phyloP scores from a whole-genome alignment of 2,329 filamentous ascomycete species.

The Blastomyces percursus region DNA sequence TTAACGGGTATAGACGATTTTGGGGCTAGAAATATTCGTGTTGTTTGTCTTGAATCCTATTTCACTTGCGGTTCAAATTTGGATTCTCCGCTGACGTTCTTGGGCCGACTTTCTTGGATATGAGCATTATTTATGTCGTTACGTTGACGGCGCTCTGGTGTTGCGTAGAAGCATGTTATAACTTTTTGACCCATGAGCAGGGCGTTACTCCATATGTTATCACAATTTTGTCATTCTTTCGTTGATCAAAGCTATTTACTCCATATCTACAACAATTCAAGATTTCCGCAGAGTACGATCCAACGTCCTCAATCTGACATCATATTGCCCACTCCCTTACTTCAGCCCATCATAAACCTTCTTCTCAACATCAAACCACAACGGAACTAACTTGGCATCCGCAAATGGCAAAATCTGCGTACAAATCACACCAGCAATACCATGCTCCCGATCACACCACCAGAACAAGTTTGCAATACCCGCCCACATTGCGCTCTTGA shows the following conservation, averaged over 20 bases:
- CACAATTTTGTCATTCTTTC: neutral
- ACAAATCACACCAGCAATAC: slow-evolving; percentile 44
- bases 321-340: neutral
- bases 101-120: neutral
- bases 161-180: neutral
- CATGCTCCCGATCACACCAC: slow-evolving; percentile 52
- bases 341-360: slow-evolving; percentile 26
- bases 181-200: neutral
- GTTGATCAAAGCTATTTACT: neutral
- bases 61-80: neutral
- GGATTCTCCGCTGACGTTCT: neutral
- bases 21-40: neutral
- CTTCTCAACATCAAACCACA: slow-evolving; percentile 34
- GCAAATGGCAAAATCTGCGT: slow-evolving; percentile 44
- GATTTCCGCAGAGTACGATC: neutral
- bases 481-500: slow-evolving; percentile 45
- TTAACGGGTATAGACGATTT: neutral
- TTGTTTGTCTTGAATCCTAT: neutral
- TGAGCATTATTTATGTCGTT: neutral
- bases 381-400: slow-evolving; percentile 30
- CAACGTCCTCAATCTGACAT: neutral
- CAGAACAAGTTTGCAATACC: slow-evolving; percentile 52
- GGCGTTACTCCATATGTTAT: neutral
- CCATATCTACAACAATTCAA: neutral
- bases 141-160: neutral